A percentile compares a stretch with the other conserved stretches of the same genome.
phyloP scores from a whole-genome alignment of 257 asterid genomes.

The Mitragyna speciosa region DNA sequence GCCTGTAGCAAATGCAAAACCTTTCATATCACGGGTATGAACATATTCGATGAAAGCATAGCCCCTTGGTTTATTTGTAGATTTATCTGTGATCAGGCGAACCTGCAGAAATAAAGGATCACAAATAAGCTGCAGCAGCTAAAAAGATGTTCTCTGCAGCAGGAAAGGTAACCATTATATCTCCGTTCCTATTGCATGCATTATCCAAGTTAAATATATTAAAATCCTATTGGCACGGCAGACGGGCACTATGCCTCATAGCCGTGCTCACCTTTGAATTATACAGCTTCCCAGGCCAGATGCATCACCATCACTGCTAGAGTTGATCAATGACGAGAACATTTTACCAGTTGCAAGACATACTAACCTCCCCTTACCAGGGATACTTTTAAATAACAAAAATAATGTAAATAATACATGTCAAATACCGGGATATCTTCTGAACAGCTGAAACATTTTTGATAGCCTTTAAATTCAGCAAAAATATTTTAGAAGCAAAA shows the following conservation, averaged over 20 bases:
- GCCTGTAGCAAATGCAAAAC: conserved; percentile 33
- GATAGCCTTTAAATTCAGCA: conserved; percentile 77
- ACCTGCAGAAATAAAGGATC: conserved; percentile 59
- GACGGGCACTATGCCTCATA: conserved; percentile 92
- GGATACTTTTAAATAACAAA: conserved; percentile 48
- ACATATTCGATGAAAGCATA: conserved; percentile 89
- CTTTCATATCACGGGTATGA: conserved; percentile 96
- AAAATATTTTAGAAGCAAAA: conserved; percentile 65
- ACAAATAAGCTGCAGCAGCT: conserved; percentile 28
- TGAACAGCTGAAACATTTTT: conserved; percentile 68
- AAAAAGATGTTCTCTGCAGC: conserved; percentile 12
- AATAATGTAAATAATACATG: conserved; percentile 37
- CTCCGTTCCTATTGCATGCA: conserved; percentile 17
- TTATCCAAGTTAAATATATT: conserved; percentile 22
- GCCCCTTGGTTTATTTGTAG: conserved; percentile 84
- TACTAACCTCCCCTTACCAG: conserved; percentile 99
- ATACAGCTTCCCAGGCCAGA: conserved; percentile 89
- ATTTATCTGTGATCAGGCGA: conserved; percentile 72
- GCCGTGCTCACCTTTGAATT: conserved; percentile 99
- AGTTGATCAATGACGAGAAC: conserved; percentile 75
- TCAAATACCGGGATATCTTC: conserved; percentile 68
- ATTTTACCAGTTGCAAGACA: conserved; percentile 69
- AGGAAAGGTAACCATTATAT: conserved; percentile 18
- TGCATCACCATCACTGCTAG: conserved; percentile 94
- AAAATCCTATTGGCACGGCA: conserved; percentile 96